Evolutionary conservation across 495 filamentous ascomycete species (phyloP).

Genomic region (Neurospora sp.): DNA sequence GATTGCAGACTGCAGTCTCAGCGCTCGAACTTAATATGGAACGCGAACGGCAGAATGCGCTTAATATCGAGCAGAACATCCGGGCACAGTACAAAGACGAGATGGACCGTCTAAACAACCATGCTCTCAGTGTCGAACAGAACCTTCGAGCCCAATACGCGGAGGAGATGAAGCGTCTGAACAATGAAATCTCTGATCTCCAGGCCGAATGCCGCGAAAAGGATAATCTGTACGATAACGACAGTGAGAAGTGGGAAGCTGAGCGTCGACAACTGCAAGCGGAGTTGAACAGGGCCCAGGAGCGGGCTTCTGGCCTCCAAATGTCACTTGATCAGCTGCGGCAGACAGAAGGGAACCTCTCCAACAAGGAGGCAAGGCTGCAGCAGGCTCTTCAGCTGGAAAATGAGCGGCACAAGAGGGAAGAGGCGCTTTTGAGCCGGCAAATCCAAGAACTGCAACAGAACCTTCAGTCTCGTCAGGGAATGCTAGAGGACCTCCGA

Average conservation of each 20-base stretch:
- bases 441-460: conserved; percentile 38
- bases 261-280: conserved; percentile 53
- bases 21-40: conserved; percentile 52
- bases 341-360: conserved; percentile 55
- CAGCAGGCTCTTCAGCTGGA: conserved; percentile 42
- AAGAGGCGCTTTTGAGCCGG: conserved; percentile 25
- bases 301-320: conserved; percentile 59
- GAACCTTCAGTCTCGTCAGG: conserved; percentile 34
- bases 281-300: conserved; percentile 57
- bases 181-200: conserved; percentile 56
- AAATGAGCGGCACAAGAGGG: conserved; percentile 31
- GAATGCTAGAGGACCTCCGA: conserved; percentile 30
- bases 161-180: conserved; percentile 49
- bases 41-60: conserved; percentile 47
- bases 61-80: conserved; percentile 47
- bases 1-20: conserved; percentile 41
- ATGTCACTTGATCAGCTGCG: conserved; percentile 62
- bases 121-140: conserved; percentile 48
- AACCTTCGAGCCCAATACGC: conserved; percentile 49
- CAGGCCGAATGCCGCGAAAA: conserved; percentile 66
- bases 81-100: conserved; percentile 51
- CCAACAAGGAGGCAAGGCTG: conserved; percentile 53
- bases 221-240: conserved; percentile 57
- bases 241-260: conserved; percentile 61
- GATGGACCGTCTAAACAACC: conserved; percentile 47